Evolutionary conservation across 192 early-diverging fungal genomes (phyloP).

Genomic region (Anaeromyces robustus): DNA sequence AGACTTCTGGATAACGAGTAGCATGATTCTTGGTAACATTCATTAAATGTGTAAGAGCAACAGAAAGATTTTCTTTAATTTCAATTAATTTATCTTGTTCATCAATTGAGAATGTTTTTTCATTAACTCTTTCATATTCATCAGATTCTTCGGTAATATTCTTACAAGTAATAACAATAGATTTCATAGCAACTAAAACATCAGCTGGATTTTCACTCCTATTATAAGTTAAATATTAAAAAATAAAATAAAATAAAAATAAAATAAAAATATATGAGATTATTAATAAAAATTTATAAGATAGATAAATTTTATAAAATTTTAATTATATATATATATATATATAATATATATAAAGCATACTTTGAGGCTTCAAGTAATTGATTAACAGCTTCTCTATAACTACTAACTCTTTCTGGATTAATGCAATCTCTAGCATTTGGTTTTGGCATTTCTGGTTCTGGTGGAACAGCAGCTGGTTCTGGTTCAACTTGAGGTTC

Average conservation of each 20-base stretch:
- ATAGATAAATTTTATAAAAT: no score
- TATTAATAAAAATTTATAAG: no score
- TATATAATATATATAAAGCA: no score
- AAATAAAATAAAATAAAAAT: no score
- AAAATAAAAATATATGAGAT: no score
- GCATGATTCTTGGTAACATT: conserved; percentile 62
- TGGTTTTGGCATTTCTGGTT: background rate
- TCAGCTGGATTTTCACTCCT: conserved; percentile 50
- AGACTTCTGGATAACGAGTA: conserved; percentile 37
- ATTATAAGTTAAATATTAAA: background rate
- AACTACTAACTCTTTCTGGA: background rate
- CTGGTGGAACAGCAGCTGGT: background rate
- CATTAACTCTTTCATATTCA: conserved; percentile 29
- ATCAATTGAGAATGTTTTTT: conserved; percentile 24
- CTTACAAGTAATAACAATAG: conserved; percentile 68
- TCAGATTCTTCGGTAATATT: conserved; percentile 72
- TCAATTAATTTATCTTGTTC: conserved; percentile 28
- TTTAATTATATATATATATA: no score
- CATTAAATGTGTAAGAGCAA: conserved; percentile 49
- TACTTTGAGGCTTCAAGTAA: background rate
- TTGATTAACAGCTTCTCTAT: background rate
- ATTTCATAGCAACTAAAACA: conserved; percentile 70
- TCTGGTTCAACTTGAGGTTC: background rate
- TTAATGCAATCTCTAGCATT: background rate
- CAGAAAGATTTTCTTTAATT: conserved; percentile 45